phyloP scores from a whole-genome alignment of 495 filamentous ascomycete genomes.

The Cercophora sp. region DNA sequence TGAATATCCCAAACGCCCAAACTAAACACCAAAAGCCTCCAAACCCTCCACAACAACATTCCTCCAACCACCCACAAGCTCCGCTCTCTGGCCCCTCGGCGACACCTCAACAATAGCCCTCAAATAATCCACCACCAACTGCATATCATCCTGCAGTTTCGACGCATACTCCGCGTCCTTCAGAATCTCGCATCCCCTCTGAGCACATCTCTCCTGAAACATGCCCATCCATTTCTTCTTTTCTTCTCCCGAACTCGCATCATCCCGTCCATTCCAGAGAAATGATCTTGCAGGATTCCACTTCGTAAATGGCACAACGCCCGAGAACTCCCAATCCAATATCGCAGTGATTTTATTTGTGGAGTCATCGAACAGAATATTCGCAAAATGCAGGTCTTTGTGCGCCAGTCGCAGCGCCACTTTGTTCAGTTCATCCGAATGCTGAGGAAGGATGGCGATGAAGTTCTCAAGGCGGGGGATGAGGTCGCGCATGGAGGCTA shows the following conservation, averaged over 20 bases:
- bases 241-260: slow-evolving; percentile 20
- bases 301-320: slow-evolving; percentile 26
- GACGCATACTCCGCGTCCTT: not conserved
- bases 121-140: slow-evolving; percentile 9
- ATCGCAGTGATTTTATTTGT: slow-evolving; percentile 27
- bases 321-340: slow-evolving; percentile 39
- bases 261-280: slow-evolving; percentile 26
- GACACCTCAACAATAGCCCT: slow-evolving; percentile 21
- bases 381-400: slow-evolving; percentile 38
- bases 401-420: slow-evolving; percentile 28
- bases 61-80: slow-evolving; percentile 5
- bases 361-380: slow-evolving; percentile 22
- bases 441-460: not conserved
- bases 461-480: slow-evolving; percentile 24
- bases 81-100: slow-evolving; percentile 3
- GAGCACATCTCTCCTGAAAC: slow-evolving; percentile 16
- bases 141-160: slow-evolving; percentile 10
- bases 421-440: slow-evolving; percentile 20
- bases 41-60: not conserved
- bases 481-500: slow-evolving; percentile 21
- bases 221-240: slow-evolving; percentile 19
- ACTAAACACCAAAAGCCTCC: slow-evolving; percentile 9
- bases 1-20: too few relatives aligned
- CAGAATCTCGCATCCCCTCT: not conserved
- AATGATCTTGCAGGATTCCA: slow-evolving; percentile 33